Base-by-base conservation (phyloP, 805 yeast genomes). In the Myxozyma lipomycoides region DNA sequence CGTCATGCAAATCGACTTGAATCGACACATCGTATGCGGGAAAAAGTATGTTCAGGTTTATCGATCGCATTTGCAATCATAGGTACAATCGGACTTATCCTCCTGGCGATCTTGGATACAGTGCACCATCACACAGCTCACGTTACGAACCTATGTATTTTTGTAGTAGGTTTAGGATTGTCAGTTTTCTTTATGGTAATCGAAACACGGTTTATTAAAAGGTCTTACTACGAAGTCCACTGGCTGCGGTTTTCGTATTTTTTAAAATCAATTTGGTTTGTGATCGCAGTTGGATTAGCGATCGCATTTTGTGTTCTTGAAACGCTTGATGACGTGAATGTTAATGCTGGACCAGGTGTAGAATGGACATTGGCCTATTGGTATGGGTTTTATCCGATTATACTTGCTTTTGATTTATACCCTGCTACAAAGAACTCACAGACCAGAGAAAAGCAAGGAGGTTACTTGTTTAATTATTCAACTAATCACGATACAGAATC, bases 311-410 rank as follows among this genome's bases (percentile, higher is more conserved):
- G 67, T 2, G 63, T 69, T 45, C 62, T 64, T 64, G 64, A 66
- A 10, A 4, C n/a, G 17, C 4, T 3, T 3, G 51, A 67, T 22
- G 60, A 58, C 22, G 46, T 49, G 1, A 72, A 73, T 24, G 61
- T 69, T 5, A 62, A 69, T 35, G 71, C 76, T 56, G 77, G 76
- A 2, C 70, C 75, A 37, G 71, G 74, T 19, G 79, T 84, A 64
- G 98, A 91, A 68, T 91, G 98, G 98, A 64, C 82, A 2, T 68
- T 90, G 39, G 82, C 91, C n/a, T 90, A 82, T 68, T 82, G 86
- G 81, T 90, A 85, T 64, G 93, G 95, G 2, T 61, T 83, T 30
- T 72, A 85, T 53, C 77, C 83, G 57, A 63, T 83, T 3, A 69
- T 82, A 49, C 73, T 90, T 66, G 70, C 84, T 1, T 74, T 78